Conservation (phyloP, 2,329 filamentous ascomycete genomes). For the Colletotrichum trifolii region DNA sequence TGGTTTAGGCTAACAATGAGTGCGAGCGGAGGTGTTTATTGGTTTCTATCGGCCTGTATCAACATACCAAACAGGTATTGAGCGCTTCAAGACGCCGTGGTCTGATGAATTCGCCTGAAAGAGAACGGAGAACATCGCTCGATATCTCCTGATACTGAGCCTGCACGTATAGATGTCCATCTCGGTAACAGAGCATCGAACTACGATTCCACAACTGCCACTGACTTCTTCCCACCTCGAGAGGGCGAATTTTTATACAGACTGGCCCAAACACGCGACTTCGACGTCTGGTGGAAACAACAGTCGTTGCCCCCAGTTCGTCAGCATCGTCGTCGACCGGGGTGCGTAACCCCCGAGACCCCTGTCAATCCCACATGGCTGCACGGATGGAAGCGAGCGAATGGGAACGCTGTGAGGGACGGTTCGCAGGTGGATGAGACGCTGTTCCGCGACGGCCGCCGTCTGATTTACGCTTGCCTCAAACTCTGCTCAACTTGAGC, state of each 20-base stretch:
- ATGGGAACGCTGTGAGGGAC: neutral
- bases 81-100: too few species aligned
- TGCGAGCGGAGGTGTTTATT: too few species aligned
- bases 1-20: too few species aligned
- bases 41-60: too few species aligned
- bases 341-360: constrained; percentile 4
- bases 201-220: rapidly evolving
- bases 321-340: neutral
- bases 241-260: neutral
- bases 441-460: constrained; percentile 32
- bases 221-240: neutral
- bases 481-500: constrained; percentile 34
- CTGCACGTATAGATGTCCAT: too few species aligned
- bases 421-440: constrained; percentile 31
- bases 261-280: neutral
- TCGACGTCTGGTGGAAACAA: neutral
- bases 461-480: constrained; percentile 34
- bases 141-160: too few species aligned
- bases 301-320: neutral
- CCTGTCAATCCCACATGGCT: constrained; percentile 1
- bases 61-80: too few species aligned
- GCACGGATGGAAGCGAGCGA: constrained; percentile 23
- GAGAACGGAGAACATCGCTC: too few species aligned
- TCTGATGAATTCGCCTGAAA: too few species aligned
- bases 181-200: too few species aligned